Base-by-base conservation (phyloP, 78 protist species). In the Dictyostelium intermedium region DNA sequence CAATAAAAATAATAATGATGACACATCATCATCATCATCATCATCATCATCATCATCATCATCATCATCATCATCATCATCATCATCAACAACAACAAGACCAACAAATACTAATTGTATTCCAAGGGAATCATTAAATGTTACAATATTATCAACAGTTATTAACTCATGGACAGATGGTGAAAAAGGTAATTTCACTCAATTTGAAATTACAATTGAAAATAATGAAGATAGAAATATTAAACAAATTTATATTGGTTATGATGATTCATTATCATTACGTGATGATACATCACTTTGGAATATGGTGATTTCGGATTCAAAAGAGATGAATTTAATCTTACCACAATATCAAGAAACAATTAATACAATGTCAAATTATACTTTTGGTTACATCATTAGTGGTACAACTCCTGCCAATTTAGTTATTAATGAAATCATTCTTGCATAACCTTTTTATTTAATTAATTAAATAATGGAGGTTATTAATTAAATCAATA, bases 301-400 rank as follows among this genome's bases (percentile, higher is more conserved):
- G 91, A 74, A 74, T 73, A 35, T 85, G 18, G 69, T 30, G 13
- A 25, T 9, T 13, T 25, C 41, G 6, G 66, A 34, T 9, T 13
- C 18, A 11, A 81, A 81, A 14, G 35, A 18, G 13, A 66, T 61
- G 14, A 30, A 34, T 53, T 56, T 74, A 14, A 74, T 35, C 3
- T 37, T 85, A n/a, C 91, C 91, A 85, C 14, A 43, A 7, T 72
- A 74, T 41, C 91, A 85, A 85, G 16, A 50, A n/a, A 11, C 82
- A 18, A 74, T 85, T 35, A 74, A 47, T 25, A n/a, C 74, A 11
- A 30, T 27, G 11, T 8, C 82, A 6, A 34, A 34, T 5, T 85
- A 74, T 56, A 74, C 83, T 7, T 85, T 85, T 85, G 91, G 91
- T 53, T 85, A 35, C 74, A 85, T 85, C 32, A 14, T 70, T 7